These are phyloP conservation scores for Rachicladosporium sp. DNA, from an alignment of 2,329 filamentous ascomycete species.

Conservation along the genomic window DNA sequence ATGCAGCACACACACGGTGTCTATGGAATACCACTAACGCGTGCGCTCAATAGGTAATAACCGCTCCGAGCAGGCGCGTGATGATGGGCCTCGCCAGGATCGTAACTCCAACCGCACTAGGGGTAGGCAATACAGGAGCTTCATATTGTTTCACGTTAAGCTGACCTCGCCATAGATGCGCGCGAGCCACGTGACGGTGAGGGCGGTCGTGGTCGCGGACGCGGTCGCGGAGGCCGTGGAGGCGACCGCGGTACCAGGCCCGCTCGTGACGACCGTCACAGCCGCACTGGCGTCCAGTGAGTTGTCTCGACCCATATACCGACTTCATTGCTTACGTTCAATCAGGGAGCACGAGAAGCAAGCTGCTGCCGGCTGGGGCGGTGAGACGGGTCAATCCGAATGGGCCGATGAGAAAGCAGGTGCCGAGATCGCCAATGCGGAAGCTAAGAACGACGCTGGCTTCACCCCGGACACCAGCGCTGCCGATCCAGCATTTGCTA, in stretches of 20 bases:
- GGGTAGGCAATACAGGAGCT: constrained; percentile 17
- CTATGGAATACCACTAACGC: too few species aligned
- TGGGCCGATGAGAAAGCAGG: constrained; percentile 85
- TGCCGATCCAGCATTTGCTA: constrained; percentile 32
- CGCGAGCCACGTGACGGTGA: constrained; percentile 31
- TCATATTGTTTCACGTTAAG: not conserved
- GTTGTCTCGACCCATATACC: constrained; percentile 13
- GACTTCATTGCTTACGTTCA: constrained; percentile 11
- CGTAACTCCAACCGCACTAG: constrained; percentile 27
- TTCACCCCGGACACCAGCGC: constrained; percentile 25
- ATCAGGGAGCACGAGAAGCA: constrained; percentile 71
- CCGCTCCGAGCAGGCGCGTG: constrained; percentile 58
- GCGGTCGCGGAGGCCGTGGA: constrained; percentile 40
- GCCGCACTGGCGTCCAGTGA: constrained; percentile 46
- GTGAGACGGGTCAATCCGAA: constrained; percentile 60
- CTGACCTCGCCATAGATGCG: constrained; percentile 10
- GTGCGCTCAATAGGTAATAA: constrained; percentile 42
- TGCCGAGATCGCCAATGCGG: constrained; percentile 74
- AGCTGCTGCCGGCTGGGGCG: constrained; percentile 81
- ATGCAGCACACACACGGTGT: too few species aligned
- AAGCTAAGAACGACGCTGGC: constrained; percentile 56
- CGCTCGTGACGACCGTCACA: constrained; percentile 49
- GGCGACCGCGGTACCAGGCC: constrained; percentile 37
- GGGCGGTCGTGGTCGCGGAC: constrained; percentile 34
- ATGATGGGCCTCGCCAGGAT: constrained; percentile 49